Evolutionary conservation across 768 basidiomycete species (phyloP), one percentile per base, ranked within the genome.

Genomic region (Amanita muscaria): DNA sequence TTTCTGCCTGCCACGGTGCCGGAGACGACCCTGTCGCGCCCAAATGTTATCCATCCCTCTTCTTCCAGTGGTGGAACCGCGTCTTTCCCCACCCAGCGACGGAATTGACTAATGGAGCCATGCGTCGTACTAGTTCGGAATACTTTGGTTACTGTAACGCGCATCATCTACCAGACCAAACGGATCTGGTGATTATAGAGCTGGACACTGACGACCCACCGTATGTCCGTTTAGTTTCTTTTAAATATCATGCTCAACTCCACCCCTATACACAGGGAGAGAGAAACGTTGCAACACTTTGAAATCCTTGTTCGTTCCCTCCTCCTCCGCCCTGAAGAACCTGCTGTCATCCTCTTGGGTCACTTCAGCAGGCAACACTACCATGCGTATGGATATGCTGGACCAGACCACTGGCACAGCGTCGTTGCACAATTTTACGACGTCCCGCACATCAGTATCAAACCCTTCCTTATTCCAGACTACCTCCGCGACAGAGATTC

Each of bases 21-120:
- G 93, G 92, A 1, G 84, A 93, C 57, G 88, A 93, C 59, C 90
- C 89, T 3, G 70, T 96, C 45, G 77, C 88, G 0, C 72, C 86
- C 0, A 64, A 64, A 50, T 93, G 94, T 61, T 99, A 97, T 63
- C 94, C 96, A 1, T 81, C 87, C n/a, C 79, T 79, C 42, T 88
- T 98, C 68, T 98, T 98, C 70, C 70, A 83, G 40, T 99, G 96
- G 94, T 96, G 94, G 88, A 90, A 93, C 64, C 75, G 72, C 43
- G 78, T 98, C n/a, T 99, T 99, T 66, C 96, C 94, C 0, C 90
- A 99, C 62, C 94, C 94, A 0, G 93, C 92, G 2, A 91, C 93
- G 9, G 93, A 98, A 61, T 76, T 99, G 53, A 99, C 94, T 21
- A 99, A 99, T 62, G 94, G 94, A 27, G 94, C 94, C 3, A 86